phyloP scores from a whole-genome alignment of 495 filamentous ascomycete species.

The Daldinia childiae region DNA sequence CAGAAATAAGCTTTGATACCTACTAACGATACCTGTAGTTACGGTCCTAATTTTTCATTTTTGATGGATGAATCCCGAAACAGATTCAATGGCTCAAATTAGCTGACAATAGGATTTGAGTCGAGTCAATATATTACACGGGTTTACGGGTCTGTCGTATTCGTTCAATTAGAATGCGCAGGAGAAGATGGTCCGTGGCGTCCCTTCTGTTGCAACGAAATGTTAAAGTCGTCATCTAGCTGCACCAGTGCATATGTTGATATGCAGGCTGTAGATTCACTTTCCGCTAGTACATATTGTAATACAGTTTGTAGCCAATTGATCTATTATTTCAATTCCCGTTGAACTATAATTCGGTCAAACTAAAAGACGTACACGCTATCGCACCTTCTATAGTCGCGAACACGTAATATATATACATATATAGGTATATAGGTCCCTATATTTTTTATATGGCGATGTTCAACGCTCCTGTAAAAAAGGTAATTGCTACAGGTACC shows the following conservation, averaged over 20 bases:
- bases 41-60: neutral
- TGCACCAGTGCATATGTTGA: conserved; percentile 1
- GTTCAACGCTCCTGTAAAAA: neutral
- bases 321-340: neutral
- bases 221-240: conserved; percentile 28
- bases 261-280: neutral
- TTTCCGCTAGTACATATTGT: neutral
- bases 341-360: neutral
- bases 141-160: neutral
- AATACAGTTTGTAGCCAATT: neutral
- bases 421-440: no score
- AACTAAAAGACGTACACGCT: neutral
- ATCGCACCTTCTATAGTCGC: neutral
- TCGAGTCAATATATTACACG: neutral
- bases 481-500: neutral
- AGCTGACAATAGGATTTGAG: neutral
- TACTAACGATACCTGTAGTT: neutral
- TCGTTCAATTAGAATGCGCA: neutral
- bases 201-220: conserved; percentile 8
- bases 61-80: neutral
- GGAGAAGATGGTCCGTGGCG: neutral
- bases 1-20: conserved; percentile 3
- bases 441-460: neutral
- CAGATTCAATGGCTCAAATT: neutral
- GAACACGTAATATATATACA: no score